These are phyloP conservation scores for Ascochyta viciae-villosae DNA, from an alignment of 2,329 filamentous ascomycete species.

Conservation along the genomic window DNA sequence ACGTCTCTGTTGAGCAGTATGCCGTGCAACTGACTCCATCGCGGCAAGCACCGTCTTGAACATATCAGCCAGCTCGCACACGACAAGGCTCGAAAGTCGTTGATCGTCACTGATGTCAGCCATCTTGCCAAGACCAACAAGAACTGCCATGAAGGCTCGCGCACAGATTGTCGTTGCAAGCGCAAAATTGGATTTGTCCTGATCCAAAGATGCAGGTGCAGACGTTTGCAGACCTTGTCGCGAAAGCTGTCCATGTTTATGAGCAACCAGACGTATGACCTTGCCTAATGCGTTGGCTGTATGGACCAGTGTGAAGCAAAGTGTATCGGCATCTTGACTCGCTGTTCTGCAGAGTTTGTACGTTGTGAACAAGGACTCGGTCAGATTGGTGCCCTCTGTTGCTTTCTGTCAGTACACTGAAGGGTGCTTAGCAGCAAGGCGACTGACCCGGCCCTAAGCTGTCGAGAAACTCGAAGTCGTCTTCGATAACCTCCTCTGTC, in stretches of 20 bases:
- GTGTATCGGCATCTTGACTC: constrained; percentile 17
- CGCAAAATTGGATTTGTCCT: constrained; percentile 37
- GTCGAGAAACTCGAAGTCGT: constrained; percentile 38
- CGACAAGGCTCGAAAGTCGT: constrained; percentile 29
- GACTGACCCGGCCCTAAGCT: constrained; percentile 31
- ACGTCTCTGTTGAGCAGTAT: constrained; percentile 20
- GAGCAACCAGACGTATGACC: constrained; percentile 31
- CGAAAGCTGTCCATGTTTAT: constrained; percentile 28
- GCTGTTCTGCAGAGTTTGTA: constrained; percentile 37
- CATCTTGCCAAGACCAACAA: constrained; percentile 40
- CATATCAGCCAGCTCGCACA: constrained; percentile 47
- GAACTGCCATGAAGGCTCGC: constrained; percentile 41
- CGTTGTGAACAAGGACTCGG: constrained; percentile 37
- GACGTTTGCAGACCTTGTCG: constrained; percentile 15
- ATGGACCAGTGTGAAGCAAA: constrained; percentile 37
- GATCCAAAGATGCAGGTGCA: constrained; percentile 23
- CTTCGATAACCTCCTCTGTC: constrained; percentile 33
- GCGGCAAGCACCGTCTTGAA: constrained; percentile 46
- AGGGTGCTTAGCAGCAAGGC: not conserved
- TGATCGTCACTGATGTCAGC: constrained; percentile 16
- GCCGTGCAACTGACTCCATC: constrained; percentile 38
- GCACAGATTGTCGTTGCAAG: constrained; percentile 38
- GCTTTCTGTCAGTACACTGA: constrained; percentile 11
- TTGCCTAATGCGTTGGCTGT: constrained; percentile 33
- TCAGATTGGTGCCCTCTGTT: constrained; percentile 31